Base-by-base conservation (phyloP, 2,329 filamentous ascomycete species). In the Aulographum hederae region DNA sequence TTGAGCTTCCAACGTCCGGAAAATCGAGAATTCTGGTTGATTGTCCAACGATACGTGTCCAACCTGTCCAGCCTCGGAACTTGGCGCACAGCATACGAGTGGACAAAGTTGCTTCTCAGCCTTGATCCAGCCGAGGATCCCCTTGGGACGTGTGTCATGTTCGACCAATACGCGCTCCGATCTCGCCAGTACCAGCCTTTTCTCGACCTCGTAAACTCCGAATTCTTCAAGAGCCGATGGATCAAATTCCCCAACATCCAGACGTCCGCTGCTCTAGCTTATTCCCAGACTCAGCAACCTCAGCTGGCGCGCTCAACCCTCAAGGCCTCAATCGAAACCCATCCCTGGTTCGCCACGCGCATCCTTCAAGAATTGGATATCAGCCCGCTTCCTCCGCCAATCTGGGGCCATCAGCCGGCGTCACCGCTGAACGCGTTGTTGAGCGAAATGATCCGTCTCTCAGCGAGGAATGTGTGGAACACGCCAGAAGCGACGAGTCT, bases 21-120 rank as follows among this genome's bases (percentile, higher is more conserved):
- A 50, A 95, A 95, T 50, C 69, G 89, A 27, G 86, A 95, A 51
- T 73, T 98, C 39, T 93, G 80, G 74, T 69, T 95, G 21, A 79
- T 82, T 2, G 79, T 75, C 6, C 92, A 84, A 61, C 73, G 85
- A 41, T 94, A 94, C 45, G 76, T 95, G 43, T 71, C 69, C 42
- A 89, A 81, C 41, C 61, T 98, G 15, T 67, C 82, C 12, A 74
- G 82, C 55, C 86, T 91, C 43, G 84, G 85, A n/a, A 94, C 86
- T 1, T 93, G 82, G 63, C 69, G 84, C 29, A 95, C 89, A 1
- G 82, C 84, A 0, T 72, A 92, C 30, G 89, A 95, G 52, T 98
- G 89, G 85, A 69, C 80, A 5, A 93, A 89, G 54, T 57, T 95
- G 4, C 60, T 94, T 6, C 63, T 91, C 18, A 69, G 74, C 35